Base-by-base conservation (phyloP, 2,329 filamentous ascomycete genomes). In the Calonectria pseudoreteaudii region DNA sequence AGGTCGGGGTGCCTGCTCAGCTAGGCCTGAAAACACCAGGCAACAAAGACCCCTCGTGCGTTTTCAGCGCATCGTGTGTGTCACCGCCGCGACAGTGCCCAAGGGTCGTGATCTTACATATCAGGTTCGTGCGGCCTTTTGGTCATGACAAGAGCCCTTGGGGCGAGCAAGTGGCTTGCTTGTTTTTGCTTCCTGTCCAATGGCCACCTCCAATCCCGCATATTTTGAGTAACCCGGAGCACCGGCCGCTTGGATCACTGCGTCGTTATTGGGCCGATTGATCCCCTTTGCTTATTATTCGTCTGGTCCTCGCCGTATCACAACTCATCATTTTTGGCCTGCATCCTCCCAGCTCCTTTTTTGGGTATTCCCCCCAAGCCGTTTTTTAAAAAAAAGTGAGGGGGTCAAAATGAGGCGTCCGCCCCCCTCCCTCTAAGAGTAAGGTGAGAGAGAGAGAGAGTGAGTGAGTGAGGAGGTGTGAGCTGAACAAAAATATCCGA, bases 271-370 rank as follows among this genome's bases (percentile, higher is more conserved):
- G 34, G 49, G 30, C 26, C 66, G 18, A 34, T 38, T 10, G 14
- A 68, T 31, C 41, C 16, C 47, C 26, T 53, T 68, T 31, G 49
- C 36, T 68, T 53, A 53, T 68, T 53, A 53, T 68, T 56, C 50
- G 50, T 41, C 38, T 53, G 34, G 36, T 53, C 23, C 36, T 53
- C 34, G 28, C 50, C 52, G 38, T 65, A 49, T 31, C 60, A 65
- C 41, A 49, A 30, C 41, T 65, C 38, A 11, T 20, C 38, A 65
- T 49, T 23, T 26, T 18, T 16, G 38, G 28, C 30, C 52, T 56
- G 30, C 52, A 56, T 62, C 34, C 34, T 30, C 41, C 56, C 36
- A 41, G 26, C 34, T 62, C 38, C 56, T 62, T 62, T 62, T 62
- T 62, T 62, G n/a, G 56, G 41, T 16, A 31, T 31, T 20, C n/a